Conservation (phyloP, 164 flowering plant species). For the Vitis vinifera region DNA sequence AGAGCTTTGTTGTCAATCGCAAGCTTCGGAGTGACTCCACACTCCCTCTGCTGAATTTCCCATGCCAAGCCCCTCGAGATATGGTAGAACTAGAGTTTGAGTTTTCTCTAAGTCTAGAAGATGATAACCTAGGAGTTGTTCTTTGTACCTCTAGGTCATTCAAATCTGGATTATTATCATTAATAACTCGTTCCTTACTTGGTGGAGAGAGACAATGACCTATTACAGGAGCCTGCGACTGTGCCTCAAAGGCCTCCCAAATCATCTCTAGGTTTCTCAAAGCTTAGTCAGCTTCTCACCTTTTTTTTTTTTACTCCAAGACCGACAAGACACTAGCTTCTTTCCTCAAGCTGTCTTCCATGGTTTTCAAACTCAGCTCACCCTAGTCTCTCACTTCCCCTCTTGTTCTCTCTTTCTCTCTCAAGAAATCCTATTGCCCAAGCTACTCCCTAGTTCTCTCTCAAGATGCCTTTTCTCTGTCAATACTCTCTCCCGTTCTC, state of each 20-base stretch:
- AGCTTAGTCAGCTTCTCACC: too few species aligned
- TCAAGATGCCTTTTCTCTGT: too few species aligned
- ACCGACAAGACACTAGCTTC: too few species aligned
- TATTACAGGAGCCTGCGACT: constrained; percentile 32
- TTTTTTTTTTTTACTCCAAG: too few species aligned
- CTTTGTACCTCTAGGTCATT: constrained; percentile 62
- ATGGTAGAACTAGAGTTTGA: constrained; percentile 59
- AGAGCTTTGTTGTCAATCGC: constrained; percentile 83
- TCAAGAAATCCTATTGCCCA: too few species aligned
- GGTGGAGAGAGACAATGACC: constrained; percentile 35
- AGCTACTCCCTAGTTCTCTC: too few species aligned
- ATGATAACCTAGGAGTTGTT: constrained; percentile 42
- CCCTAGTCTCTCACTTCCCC: too few species aligned
- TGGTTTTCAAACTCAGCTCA: too few species aligned
- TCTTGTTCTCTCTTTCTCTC: too few species aligned
- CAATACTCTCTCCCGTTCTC: too few species aligned
- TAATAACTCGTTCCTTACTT: constrained; percentile 45
- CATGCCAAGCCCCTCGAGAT: constrained; percentile 80
- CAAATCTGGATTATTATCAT: constrained; percentile 47
- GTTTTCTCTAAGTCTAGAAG: constrained; percentile 54
- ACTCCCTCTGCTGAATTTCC: constrained; percentile 58
- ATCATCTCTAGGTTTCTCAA: constrained; percentile 48
- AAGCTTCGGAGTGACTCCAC: constrained; percentile 64
- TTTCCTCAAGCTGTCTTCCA: too few species aligned
- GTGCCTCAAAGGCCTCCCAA: constrained; percentile 47